Base-by-base conservation (phyloP, 1,139 yeast species). In the Pichia sp. region DNA sequence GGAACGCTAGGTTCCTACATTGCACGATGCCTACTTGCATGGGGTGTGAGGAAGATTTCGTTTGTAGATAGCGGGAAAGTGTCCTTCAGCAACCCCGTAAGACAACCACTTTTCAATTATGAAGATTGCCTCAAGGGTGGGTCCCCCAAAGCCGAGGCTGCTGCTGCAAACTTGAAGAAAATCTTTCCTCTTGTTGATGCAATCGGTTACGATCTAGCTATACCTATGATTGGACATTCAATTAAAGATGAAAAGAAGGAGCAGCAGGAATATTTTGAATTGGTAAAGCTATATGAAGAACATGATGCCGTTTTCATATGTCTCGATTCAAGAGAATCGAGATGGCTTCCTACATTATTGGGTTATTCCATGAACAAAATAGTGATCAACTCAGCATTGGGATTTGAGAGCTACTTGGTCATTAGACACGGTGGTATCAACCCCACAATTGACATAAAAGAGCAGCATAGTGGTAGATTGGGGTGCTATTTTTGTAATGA, bases 401-500 rank as follows among this genome's bases (percentile, higher is more conserved):
- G 99, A 0, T 93, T 87, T 62, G 98, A 91, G 51, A 78, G 93
- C 43, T 91, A 77, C 53, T 65, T 93, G 35, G 97, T 88, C 1
- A 83, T 91, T 91, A 71, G 97, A 45, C 98, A 91, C 57, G 97
- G 97, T 0, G 61, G 67, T 23, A 32, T 53, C 12, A 22, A 33
- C 16, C 44, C 51, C 0, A 34, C 38, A 1, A 47, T 46, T 15
- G 35, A 48, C 3, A 35, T 50, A 7, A 53, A 49, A 18, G 51
- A 46, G 3, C 54, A 50, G 26, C 49, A 49, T 19, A 49, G 45
- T 16, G 37, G 47, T 3, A 64, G 80, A 29, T 60, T 88, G 22
- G 98, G 99, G 0, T 91, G 99, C 57, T 91, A 91, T 60, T 91
- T 80, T 56, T 91, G 99, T 59, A 86, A 87, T 55, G 98, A 93